Evolutionary conservation across 164 flowering plant genomes (phyloP), one percentile per base, ranked within the genome.

Genomic region (Euptelea pleiosperma): DNA sequence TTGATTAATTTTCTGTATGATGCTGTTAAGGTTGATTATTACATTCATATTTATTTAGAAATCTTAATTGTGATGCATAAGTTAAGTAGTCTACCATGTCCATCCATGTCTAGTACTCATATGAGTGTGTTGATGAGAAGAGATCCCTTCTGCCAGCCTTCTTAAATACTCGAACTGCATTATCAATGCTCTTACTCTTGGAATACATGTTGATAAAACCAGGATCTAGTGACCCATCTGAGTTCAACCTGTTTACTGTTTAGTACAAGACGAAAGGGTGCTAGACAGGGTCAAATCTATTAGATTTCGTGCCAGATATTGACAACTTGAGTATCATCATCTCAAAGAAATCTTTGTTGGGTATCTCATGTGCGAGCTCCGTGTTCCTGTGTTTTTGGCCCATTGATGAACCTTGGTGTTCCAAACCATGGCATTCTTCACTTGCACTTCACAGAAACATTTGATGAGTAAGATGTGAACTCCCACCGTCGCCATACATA

Each of bases 351-450:
- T 46, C 35, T 61, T 16, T n/a, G n/a, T 16, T 35, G 34, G 68
- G 64, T 12, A 68, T 40, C 19, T 65, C 41, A 8, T 35, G 15
- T 4, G 70, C 70, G 26, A 64, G 50, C 7, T 65, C 61, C 39
- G 61, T 15, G 10, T 35, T 35, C 5, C 46, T 52, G 26, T 58
- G 61, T 31, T n/a, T n/a, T 57, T 58, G 24, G 36, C 41, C 53
- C 44, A 72, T 34, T 68, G 76, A 61, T 68, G 70, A 64, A 72
- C 61, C 67, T 64, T 64, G 57, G 72, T 49, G 57, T 72, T 72
- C 69, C 69, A 64, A 43, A 60, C 60, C 29, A 72, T 67, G 14
- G 61, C 55, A 64, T 47, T 68, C 50, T 56, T 68, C 40, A 1
- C n/a, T n/a, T 8, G 33, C 57, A 58, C 52, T 37, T 72, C 69